These are phyloP conservation scores for Stylonectria norvegica DNA, from an alignment of 2,329 filamentous ascomycete species.

Conservation along the genomic window DNA sequence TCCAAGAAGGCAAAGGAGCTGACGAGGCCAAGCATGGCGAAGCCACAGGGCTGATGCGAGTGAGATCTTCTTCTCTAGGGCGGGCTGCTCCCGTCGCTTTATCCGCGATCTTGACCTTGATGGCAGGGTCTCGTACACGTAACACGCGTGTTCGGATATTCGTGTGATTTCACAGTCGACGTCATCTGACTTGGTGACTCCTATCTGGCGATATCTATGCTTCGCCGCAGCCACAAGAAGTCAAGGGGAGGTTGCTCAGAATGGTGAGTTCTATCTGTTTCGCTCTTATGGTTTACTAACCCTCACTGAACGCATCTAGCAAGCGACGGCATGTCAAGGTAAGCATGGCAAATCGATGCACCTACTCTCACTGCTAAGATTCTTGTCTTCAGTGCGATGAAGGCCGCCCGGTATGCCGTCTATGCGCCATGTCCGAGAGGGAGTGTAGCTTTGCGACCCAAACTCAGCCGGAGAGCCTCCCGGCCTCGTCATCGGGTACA, in stretches of 20 bases:
- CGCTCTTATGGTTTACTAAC: neutral
- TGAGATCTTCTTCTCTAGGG: too few species aligned
- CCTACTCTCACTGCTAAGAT: neutral
- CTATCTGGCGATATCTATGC: conserved; percentile 7
- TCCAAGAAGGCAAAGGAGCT: too few species aligned
- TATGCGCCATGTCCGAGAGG: conserved; percentile 8
- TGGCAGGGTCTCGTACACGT: too few species aligned
- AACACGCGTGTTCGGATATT: neutral
- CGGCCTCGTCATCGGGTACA: neutral
- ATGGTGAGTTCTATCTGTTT: conserved; percentile 3
- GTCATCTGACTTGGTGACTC: too few species aligned
- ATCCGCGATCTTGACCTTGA: too few species aligned
- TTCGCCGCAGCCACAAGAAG: conserved; percentile 20
- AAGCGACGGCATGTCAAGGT: conserved; percentile 20
- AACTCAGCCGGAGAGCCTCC: neutral
- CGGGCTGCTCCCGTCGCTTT: too few species aligned
- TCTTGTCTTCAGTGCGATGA: conserved; percentile 15
- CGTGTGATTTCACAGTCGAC: too few species aligned
- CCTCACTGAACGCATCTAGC: neutral
- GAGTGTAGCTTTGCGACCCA: conserved; percentile 11
- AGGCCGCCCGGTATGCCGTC: conserved; percentile 11
- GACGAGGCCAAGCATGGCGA: too few species aligned
- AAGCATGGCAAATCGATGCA: neutral
- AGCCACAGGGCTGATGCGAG: conserved; percentile 1
- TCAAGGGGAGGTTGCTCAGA: conserved; percentile 15